Base-by-base conservation (phyloP, 2,329 filamentous ascomycete species). In the Daldinia sp. region DNA sequence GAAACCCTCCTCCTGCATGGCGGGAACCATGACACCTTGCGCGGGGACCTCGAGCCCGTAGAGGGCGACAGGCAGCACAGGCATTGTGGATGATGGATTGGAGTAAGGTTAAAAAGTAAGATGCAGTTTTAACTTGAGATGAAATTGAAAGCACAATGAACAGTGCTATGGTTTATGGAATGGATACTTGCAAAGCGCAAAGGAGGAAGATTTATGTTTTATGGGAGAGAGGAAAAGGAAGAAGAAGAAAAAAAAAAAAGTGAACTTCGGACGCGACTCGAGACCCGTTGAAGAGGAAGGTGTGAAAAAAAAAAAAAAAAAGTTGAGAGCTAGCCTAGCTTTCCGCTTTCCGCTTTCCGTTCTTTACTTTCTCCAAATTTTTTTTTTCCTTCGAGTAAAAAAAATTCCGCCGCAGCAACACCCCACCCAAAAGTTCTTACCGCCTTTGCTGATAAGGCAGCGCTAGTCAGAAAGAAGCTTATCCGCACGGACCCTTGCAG, bases 41-140 rank as follows among this genome's bases (percentile, higher is more conserved):
- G 93, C 87, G 75, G 94, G 94, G 82, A 98, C 92, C 86, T 93
- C 90, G 75, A 98, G 91, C 83, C 94, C 94, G 81, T 96, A 99
- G 80, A 98, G 87, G 80, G 92, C 93, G 81, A 96, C 92, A 72
- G 88, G 86, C 77, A 87, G 78, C 72, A 85, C 80, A 81, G 87
- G 83, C 88, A 90, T 90, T 74, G 75, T 72, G 70, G 68, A 63
- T 57, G 23, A 18, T 65, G 55, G 61, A 58, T 50, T 59, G 42
- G 61, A 65, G 48, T 63, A 61, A 44, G 48, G 9, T 60, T 44
- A 63, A 63, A 63, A 23, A 65, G 35, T 69, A 56, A 55, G 37
- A 59, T 51, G 30, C 57, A 60, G 53, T 61, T 35, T 18, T 18
- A n/a, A 30, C 26, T 26, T 53, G 28, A 30, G 46, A 67, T 42